Evolutionary conservation across 2,329 filamentous ascomycete species (phyloP), one percentile per base, ranked within the genome.

Genomic region (Diaporthe longicolla): DNA sequence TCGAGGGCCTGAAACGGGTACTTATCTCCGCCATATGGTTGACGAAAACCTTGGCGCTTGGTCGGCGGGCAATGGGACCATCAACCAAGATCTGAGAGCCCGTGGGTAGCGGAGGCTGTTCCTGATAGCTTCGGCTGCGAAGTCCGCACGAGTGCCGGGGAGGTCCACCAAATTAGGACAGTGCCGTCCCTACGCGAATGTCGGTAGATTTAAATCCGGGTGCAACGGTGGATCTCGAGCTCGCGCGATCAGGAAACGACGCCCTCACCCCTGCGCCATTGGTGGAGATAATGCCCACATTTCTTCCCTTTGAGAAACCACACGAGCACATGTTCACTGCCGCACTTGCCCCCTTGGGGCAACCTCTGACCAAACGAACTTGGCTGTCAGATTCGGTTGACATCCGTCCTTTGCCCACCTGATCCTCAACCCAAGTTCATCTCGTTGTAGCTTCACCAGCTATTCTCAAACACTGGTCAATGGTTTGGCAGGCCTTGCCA

Each of bases 11-110:
- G 29, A 32, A 54, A 54, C n/a, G 3, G 58, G 57, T 26, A 63
- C n/a, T 63, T 54, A 45, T 71, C 43, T 71, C 70, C 70, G 70
- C 21, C 19, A 11, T 45, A 32, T 63, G 54, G 35, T 37, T n/a
- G 19, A 43, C 43, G 48, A 32, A 45, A 19, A 4, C n/a, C 48
- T 40, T 9, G 70, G 57, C 37, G 48, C 21, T 24, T 40, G 11
- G 35, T 32, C 40, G 35, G 32, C 32, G 58, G 59, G 24, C 19
- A 45, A 29, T 2, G 15, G 32, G 6, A 26, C 21, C n/a, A 40
- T 35, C 32, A 29, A 40, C 45, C n/a, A 54, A 68, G 29, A 40
- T 24, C 7, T 37, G 61, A 35, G 21, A 13, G 21, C n/a, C 21
- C 13, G 29, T 24, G 21, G 19, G 50, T 9, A 32, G 15, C 13